A percentile compares a stretch with the other conserved stretches of the same genome.
These are phyloP conservation scores for Symbiodinium pilosum DNA, from an alignment of 73 alveolate species.

Conservation along the genomic window DNA sequence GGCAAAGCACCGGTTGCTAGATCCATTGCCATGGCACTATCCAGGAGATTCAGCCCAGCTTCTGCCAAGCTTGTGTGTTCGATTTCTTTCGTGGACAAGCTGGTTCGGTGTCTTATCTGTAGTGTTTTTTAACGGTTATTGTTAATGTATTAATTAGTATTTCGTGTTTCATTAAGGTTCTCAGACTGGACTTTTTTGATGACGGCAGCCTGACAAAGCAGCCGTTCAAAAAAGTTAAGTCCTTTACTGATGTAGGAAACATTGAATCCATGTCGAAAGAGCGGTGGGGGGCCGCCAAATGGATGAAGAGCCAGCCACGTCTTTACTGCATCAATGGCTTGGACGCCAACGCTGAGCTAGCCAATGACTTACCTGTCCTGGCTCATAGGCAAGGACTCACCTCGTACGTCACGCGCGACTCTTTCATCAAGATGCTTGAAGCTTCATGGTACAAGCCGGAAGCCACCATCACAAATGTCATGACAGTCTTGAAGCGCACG, in stretches of 20 bases:
- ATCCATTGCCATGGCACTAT: background rate
- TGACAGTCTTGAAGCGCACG: background rate
- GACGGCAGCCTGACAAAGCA: background rate
- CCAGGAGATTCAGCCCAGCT: background rate
- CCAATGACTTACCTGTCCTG: background rate
- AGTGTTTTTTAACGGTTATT: no score
- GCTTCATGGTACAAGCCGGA: background rate
- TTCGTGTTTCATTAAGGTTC: no score
- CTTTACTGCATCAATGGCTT: background rate
- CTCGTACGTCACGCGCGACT: background rate
- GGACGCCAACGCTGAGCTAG: background rate
- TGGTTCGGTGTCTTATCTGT: background rate
- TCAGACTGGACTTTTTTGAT: background rate
- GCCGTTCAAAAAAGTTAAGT: background rate
- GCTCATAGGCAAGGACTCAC: background rate
- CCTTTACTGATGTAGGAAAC: background rate
- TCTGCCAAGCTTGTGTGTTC: background rate
- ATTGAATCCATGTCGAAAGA: conserved; percentile 2
- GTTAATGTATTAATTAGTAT: no score
- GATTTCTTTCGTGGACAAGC: background rate
- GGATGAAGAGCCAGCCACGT: background rate
- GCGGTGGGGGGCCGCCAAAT: conserved; percentile 1
- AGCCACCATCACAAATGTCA: background rate
- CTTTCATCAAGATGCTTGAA: background rate
- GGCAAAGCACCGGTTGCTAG: conserved; percentile 15